phyloP scores from a whole-genome alignment of 1,284 basidiomycete species.

The Macrocybe sp. region DNA sequence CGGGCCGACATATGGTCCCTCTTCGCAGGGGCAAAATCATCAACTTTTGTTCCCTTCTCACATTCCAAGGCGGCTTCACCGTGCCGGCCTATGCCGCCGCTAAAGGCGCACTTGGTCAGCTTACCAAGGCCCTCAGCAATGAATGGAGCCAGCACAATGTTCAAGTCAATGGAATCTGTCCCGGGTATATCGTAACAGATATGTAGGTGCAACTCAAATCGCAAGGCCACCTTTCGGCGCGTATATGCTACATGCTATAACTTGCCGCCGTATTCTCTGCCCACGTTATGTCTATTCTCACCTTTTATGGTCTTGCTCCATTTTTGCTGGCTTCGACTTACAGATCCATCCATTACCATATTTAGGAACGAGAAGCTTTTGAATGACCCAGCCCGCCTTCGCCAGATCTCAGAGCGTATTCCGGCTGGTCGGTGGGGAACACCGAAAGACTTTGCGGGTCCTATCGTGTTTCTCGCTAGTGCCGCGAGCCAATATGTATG shows the following conservation, averaged over 20 bases:
- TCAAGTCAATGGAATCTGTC: slow-evolving; percentile 88
- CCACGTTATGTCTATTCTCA: not conserved
- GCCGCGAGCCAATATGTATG: slow-evolving; percentile 86
- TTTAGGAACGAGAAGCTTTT: slow-evolving; percentile 78
- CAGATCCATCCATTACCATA: slow-evolving; percentile 11
- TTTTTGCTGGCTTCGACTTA: not conserved
- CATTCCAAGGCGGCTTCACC: slow-evolving; percentile 60
- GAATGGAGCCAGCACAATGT: slow-evolving; percentile 75
- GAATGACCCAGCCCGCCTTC: slow-evolving; percentile 66
- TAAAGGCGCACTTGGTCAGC: slow-evolving; percentile 81
- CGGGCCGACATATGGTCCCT: slow-evolving; percentile 77
- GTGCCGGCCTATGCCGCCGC: slow-evolving; percentile 91
- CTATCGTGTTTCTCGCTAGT: slow-evolving; percentile 87
- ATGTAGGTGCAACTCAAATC: slow-evolving; percentile 46
- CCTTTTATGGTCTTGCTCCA: slow-evolving; percentile 1
- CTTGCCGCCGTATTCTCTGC: no score
- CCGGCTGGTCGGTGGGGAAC: slow-evolving; percentile 90
- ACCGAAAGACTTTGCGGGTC: slow-evolving; percentile 87
- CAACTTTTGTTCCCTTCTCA: slow-evolving; percentile 75
- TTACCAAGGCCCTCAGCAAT: slow-evolving; percentile 75
- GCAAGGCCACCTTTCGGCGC: no score
- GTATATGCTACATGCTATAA: no score
- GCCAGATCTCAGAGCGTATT: slow-evolving; percentile 91
- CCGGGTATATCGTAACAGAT: slow-evolving; percentile 91
- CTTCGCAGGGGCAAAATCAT: slow-evolving; percentile 75